Evolutionary conservation across 805 yeast genomes (phyloP), one percentile per base, ranked within the genome.

Genomic region (Wickerhamomyces xylosicus): DNA sequence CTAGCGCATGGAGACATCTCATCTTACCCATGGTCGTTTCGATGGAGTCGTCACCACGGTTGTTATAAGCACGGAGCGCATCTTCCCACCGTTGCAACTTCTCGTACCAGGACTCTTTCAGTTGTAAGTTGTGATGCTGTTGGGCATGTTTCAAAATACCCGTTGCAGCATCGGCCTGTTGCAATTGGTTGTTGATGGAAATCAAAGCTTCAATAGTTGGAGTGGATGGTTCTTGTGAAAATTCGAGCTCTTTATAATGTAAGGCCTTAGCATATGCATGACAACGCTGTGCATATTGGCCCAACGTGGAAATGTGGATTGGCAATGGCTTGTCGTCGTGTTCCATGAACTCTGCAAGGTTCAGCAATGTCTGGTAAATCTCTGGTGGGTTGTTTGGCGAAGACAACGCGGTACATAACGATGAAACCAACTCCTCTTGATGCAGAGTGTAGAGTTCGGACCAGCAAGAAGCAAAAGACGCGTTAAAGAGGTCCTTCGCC

Each of bases 221-320:
- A 0, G 95, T 80, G 1, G 89, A 76, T 2, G 97, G 95, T 49
- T 89, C 96, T 48, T 86, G 90, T 50, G 87, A 84, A 52, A 90
- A 92, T 50, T 92, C 98, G 14, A 87, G 66, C 56, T 92, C 99
- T 58, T 90, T 89, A 59, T 92, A 92, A 56, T 94, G 97, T 42
- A 92, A 66, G 0, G 97, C 96, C 54, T 94, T 92, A 3, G 98
- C 98, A 61, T 85, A 94, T 2, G 97, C 97, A 60, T 94, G 98
- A 47, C 96, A 85, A 44, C 92, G 71, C 54, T 85, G 95, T 3
- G 97, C 96, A 54, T 87, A 90, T 48, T 80, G 86, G 3, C 97
- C 95, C 43, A 92, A 64, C 0, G 94, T 84, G 4, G 89, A 76
- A n/a, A 85, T 84, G 27, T 94, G 81, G 33, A 92, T 83, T 0